Base-by-base conservation (phyloP, 1,284 basidiomycete species). In the Puccinia polysora region DNA sequence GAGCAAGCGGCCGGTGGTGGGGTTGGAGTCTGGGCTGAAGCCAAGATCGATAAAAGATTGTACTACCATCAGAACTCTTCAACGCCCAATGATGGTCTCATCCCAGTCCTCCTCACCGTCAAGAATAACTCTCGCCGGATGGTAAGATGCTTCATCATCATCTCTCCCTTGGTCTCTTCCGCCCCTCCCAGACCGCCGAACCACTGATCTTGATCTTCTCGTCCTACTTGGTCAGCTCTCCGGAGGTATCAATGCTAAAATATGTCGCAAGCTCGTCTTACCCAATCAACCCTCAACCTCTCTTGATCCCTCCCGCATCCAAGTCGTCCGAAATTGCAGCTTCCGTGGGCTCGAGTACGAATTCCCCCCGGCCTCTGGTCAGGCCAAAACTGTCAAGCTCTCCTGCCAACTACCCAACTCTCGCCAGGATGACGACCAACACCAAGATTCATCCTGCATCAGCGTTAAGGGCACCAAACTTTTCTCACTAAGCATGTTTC, bases 401-500 rank as follows among this genome's bases (percentile, higher is more conserved):
- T 25, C 30, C 55, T 74, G 45, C 53, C 62, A 74, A 20, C 30
- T 77, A 15, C 75, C 75, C 18, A 53, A 43, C 23, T 18, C 63
- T 8, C 15, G 49, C 1, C 10, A 52, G 34, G 50, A 65, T 23
- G 52, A 63, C 18, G 55, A 52, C n/a, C 65, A 74, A 15, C 40
- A 45, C 52, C 34, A 45, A 18, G 40, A 64, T 28, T 55, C 60
- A 8, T 75, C 75, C 30, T 74, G 76, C 36, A 75, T 75, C 64
- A 76, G 73, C 2, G 74, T 73, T 3, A 50, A 76, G 2, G 75
- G 75, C 53, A 75, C 75, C 1, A 72, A 67, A n/a, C 70, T 78
- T 14, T 79, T 78, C 56, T 76, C 77, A 45, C 65, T 79, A 10
- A 75, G 78, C 47, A 70, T 74, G 14, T 73, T 74, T 34, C 50